Base-by-base conservation (phyloP, 2,329 filamentous ascomycete species). In the Albifimbria verrucaria region DNA sequence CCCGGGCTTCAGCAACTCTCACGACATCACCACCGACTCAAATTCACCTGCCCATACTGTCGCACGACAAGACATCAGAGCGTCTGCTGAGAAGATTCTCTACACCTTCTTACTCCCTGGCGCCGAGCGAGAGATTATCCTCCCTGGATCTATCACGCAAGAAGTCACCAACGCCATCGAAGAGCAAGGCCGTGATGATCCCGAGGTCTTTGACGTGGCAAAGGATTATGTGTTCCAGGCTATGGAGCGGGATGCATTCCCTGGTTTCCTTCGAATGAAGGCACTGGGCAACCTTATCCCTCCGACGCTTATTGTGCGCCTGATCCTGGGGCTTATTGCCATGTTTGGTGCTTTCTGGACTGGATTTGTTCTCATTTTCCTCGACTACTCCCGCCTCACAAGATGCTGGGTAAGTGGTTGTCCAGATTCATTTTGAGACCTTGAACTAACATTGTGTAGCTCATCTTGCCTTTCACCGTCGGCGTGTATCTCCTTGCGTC, bases 171-270 rank as follows among this genome's bases (percentile, higher is more conserved):
- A 86, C 20, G 84, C 90, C 15, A 95, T 99, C 57, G 94, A 99
- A 72, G 88, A 93, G 61, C 87, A 91, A 59, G 90, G 91, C 45
- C 86, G 94, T 62, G 94, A 97, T 64, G 94, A 99, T 67, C 94
- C 94, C 0, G 94, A 99, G 70, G 89, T 99, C 12, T 99, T 99
- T 64, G 94, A 97, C 68, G 86, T 90, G 20, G 94, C 94, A 51
- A 99, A 99, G 77, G 94, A 99, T 75, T 99, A 97, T 69, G 94
- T 97, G 57, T 99, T 97, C 72, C 95, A 99, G 73, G 95, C 95
- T 28, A 99, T 99, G 94, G 95, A 99, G 74, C 85, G 95, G 52
- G 94, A 99, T 74, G 94, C 95, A n/a, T 99, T 96, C 68, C 94
- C 95, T 1, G 93, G 93, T 1, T 99, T 99, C 73, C 79, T 99